Evolutionary conservation across 805 yeast species (phyloP).

Genomic region (Middelhovenomyces tepae): DNA sequence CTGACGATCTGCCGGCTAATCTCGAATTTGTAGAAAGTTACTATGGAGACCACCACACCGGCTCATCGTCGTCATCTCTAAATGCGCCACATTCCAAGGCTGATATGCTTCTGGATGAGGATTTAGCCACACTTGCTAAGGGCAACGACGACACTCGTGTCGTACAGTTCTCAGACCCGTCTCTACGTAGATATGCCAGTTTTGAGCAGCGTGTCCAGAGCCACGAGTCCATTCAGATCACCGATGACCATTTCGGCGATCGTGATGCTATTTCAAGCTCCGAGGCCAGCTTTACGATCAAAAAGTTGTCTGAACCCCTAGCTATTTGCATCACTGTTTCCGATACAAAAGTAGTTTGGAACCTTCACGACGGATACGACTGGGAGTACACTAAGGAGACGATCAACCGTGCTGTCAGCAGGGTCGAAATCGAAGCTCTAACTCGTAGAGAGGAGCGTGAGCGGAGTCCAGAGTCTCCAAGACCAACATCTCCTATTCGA

Average conservation of each 20-base stretch:
- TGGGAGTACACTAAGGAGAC: constrained; percentile 71
- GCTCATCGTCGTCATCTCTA: constrained; percentile 11
- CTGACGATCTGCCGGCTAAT: constrained; percentile 18
- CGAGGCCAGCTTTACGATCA: constrained; percentile 4
- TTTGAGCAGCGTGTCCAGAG: constrained; percentile 16
- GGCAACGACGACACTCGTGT: constrained; percentile 1
- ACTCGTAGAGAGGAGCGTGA: constrained; percentile 16
- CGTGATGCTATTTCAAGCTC: constrained; percentile 12
- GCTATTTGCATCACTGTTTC: constrained; percentile 16
- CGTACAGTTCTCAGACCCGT: constrained; percentile 8
- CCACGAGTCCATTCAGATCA: constrained; percentile 12
- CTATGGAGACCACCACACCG: constrained; percentile 19
- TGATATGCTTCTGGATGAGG: constrained; percentile 25
- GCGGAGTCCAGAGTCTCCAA: too few relatives aligned
- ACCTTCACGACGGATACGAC: constrained; percentile 83
- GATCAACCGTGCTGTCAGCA: constrained; percentile 54
- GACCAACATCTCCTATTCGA: too few relatives aligned
- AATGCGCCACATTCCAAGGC: constrained; percentile 16
- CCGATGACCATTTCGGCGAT: constrained; percentile 23
- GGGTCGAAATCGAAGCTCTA: constrained; percentile 45
- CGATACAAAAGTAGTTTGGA: constrained; percentile 24
- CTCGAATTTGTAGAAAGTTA: constrained; percentile 27
- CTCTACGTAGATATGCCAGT: constrained; percentile 7
- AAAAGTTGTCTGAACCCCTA: too few relatives aligned
- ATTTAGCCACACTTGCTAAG: constrained; percentile 18